Base-by-base conservation (phyloP, 129 eudicot species). In the Ambrosia trifida region DNA sequence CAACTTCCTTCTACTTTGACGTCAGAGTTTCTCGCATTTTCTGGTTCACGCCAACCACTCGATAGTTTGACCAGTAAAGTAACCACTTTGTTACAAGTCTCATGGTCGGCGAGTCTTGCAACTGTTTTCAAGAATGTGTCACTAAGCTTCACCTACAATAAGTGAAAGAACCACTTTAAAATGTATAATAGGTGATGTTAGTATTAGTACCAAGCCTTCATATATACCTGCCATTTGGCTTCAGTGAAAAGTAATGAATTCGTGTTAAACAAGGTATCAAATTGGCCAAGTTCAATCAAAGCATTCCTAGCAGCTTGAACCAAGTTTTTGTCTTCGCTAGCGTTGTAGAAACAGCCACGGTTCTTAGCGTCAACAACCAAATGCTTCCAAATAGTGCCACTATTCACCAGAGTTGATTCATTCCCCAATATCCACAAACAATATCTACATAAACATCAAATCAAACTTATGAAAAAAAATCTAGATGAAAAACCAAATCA, bases 361-460 rank as follows among this genome's bases (percentile, higher is more conserved):
- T 33, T 65, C 72, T 83, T 84, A 8, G 98, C 94, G 71, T 92
- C 86, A 14, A 36, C 8, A 11, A 86, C 85, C 60, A 92, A 61
- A 6, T 79, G 52, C 76, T 75, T 77, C 95, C 98, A 92, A 58
- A 92, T 84, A 12, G 89, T 76, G 41, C 81, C 78, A 65, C 98
- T 86, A 8, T 73, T 77, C 5, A 47, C 4, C 61, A 92, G 41
- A 18, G 98, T 92, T 51, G 81, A 54, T 8, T 79, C 88, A 60
- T 83, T 84, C 5, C 98, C 98, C 70, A 88, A 31, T 76, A 92
- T 83, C 95, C 96, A 88, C 7, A 92, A 85, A 76, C 91, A 88
- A 43, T 79, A 51, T 83, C 97, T 91, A 67, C 28, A 81, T 1
- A 35, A 9, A 46, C 0, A 76, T 59, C 43, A 47, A 33, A 35